Evolutionary conservation across 768 basidiomycete genomes (phyloP).

Genomic region (Flagelloscypha sp.): DNA sequence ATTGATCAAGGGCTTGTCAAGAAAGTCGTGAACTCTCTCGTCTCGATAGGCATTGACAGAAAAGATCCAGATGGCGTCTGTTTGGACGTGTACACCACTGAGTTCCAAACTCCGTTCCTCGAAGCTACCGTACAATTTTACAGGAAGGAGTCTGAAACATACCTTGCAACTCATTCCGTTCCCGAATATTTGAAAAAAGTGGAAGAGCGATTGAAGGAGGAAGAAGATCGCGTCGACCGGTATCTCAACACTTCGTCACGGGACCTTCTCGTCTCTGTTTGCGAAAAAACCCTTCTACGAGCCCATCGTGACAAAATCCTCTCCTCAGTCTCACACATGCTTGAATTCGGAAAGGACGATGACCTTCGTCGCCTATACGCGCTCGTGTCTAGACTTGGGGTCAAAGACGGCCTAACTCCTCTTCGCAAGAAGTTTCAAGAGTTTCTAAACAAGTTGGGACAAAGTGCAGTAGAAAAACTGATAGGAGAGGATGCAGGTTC

Average conservation of each 20-base stretch:
- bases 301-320: constrained; percentile 80
- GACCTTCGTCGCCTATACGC: constrained; percentile 94
- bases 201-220: constrained; percentile 85
- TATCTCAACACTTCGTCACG: constrained; percentile 88
- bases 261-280: constrained; percentile 70
- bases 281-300: constrained; percentile 88
- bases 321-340: constrained; percentile 84
- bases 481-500: constrained; percentile 47
- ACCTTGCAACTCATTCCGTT: constrained; percentile 80
- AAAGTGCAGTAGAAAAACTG: constrained; percentile 46
- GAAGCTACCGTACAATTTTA: constrained; percentile 86
- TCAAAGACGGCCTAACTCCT: constrained; percentile 85
- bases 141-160: constrained; percentile 83
- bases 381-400: constrained; percentile 82
- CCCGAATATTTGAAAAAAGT: constrained; percentile 95
- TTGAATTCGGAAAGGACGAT: constrained; percentile 91
- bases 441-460: constrained; percentile 65
- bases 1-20: constrained; percentile 91
- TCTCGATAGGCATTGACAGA: constrained; percentile 91
- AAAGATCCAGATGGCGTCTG: constrained; percentile 86
- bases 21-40: constrained; percentile 91
- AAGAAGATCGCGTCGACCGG: constrained; percentile 90
- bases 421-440: constrained; percentile 88
- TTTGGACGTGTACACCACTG: constrained; percentile 86
- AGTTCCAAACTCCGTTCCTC: constrained; percentile 87